phyloP scores from a whole-genome alignment of 2,329 filamentous ascomycete genomes.

The Fusarium papillatum region DNA sequence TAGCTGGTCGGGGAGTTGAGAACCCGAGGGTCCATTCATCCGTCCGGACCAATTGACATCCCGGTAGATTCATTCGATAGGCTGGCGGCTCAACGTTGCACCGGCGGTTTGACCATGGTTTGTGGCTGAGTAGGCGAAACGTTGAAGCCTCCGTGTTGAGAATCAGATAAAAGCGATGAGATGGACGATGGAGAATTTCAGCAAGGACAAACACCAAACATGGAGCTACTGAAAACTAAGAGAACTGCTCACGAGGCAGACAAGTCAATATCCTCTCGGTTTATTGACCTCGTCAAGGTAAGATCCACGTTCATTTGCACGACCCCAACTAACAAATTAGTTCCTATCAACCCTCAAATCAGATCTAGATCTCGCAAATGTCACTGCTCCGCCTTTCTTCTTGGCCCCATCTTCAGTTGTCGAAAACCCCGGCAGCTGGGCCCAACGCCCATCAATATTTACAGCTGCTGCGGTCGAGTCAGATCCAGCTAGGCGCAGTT shows the following conservation, averaged over 20 bases:
- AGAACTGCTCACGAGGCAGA: slow-evolving; percentile 26
- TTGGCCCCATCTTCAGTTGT: slow-evolving; percentile 63
- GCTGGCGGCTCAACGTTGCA: slow-evolving; percentile 1
- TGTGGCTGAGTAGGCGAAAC: background rate
- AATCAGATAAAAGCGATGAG: background rate
- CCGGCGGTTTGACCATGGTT: slow-evolving; percentile 7
- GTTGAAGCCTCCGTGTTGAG: background rate
- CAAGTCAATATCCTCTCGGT: slow-evolving; percentile 30
- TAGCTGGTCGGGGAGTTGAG: background rate
- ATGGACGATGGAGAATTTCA: background rate
- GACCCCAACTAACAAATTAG: slow-evolving; percentile 10
- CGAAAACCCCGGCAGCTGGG: slow-evolving; percentile 65
- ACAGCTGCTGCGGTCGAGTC: slow-evolving; percentile 60
- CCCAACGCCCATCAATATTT: slow-evolving; percentile 61
- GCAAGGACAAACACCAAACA: background rate
- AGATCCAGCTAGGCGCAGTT: slow-evolving; percentile 56
- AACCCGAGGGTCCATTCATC: background rate
- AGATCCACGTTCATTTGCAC: background rate
- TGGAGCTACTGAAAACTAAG: slow-evolving; percentile 24
- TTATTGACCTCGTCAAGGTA: slow-evolving; percentile 35
- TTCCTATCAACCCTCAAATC: slow-evolving; percentile 54
- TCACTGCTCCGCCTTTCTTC: slow-evolving; percentile 65
- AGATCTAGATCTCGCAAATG: slow-evolving; percentile 60
- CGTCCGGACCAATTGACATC: background rate
- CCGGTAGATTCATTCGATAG: slow-evolving; percentile 3